Conservation (phyloP, 306 rosid genomes). For the Prunus salicina region DNA sequence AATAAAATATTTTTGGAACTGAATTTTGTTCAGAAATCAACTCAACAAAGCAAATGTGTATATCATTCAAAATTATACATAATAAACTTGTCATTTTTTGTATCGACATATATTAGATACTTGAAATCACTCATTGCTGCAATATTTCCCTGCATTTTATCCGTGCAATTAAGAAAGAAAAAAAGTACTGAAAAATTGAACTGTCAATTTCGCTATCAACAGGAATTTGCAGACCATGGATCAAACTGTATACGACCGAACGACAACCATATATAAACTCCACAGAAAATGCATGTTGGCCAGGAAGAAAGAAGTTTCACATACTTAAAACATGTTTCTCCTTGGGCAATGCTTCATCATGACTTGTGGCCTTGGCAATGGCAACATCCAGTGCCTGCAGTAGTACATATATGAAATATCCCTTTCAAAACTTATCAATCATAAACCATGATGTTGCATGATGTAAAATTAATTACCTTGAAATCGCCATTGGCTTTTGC, state of each 20-base stretch:
- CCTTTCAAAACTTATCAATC: background rate
- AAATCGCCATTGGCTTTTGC: conserved; percentile 15
- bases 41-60: too few species aligned
- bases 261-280: background rate
- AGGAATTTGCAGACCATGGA: background rate
- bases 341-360: conserved; percentile 3
- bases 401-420: background rate
- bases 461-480: conserved; percentile 3
- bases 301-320: background rate
- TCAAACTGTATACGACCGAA: too few species aligned
- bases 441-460: background rate
- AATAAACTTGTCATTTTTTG: background rate
- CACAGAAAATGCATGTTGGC: background rate
- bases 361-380: conserved; percentile 14
- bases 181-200: background rate
- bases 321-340: conserved; percentile 6
- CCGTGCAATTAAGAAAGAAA: background rate
- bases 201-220: background rate
- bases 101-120: background rate
- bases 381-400: conserved; percentile 10
- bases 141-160: background rate
- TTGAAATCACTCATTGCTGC: background rate
- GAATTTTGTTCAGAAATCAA: too few species aligned
- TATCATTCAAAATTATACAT: background rate
- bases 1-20: too few species aligned